These are phyloP conservation scores for Trifolium fragiferum DNA, from an alignment of 306 rosid species.

Conservation along the genomic window DNA sequence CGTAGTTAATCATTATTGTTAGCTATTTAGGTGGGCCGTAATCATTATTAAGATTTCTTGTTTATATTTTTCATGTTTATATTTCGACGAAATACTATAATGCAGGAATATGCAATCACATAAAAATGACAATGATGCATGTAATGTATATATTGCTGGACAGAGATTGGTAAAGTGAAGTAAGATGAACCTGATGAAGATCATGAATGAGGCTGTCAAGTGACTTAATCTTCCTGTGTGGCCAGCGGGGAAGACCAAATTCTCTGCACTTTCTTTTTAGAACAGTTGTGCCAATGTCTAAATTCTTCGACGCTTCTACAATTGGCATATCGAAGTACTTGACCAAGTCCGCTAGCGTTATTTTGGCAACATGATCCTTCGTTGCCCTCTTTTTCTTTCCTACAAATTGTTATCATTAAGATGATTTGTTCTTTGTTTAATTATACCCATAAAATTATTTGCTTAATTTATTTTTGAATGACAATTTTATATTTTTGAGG, in stretches of 20 bases:
- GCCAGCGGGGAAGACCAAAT: conserved; percentile 93
- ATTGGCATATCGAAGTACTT: conserved; percentile 85
- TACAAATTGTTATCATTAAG: background rate
- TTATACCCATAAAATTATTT: background rate
- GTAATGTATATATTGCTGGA: background rate
- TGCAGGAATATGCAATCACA: background rate
- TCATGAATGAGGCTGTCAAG: conserved; percentile 82
- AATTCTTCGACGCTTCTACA: conserved; percentile 74
- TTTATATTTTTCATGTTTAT: background rate
- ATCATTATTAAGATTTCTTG: background rate
- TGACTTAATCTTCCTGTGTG: conserved; percentile 92
- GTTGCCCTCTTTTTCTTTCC: conserved; percentile 80
- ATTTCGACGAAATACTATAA: background rate
- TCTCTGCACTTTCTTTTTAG: conserved; percentile 92
- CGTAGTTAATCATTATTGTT: no score
- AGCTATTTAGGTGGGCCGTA: no score
- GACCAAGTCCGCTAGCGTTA: conserved; percentile 74
- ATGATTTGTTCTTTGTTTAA: background rate
- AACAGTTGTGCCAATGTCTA: conserved; percentile 82
- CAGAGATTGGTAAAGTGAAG: conserved; percentile 29
- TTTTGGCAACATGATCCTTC: conserved; percentile 63
- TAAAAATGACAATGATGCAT: conserved; percentile 15
- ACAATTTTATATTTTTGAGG: no score
- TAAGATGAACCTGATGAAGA: conserved; percentile 71
- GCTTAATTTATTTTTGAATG: background rate